Base-by-base conservation (phyloP, 2,329 filamentous ascomycete genomes). In the Paramyrothecium roridum region DNA sequence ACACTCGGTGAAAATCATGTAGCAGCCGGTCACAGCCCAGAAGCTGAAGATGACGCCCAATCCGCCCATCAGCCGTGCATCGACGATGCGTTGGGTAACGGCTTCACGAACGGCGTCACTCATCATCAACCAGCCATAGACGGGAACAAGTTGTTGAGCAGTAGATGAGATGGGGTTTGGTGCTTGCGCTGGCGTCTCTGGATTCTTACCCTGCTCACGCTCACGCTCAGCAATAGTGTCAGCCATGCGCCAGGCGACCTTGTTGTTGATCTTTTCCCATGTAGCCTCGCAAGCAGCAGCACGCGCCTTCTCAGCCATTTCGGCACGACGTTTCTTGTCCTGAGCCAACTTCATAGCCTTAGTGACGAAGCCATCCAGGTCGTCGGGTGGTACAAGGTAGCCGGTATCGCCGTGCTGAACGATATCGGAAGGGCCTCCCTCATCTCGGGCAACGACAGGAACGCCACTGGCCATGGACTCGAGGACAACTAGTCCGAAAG, bases 221-320 rank as follows among this genome's bases (percentile, higher is more conserved):
- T 73, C 70, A 21, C 80, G 70, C 48, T 80, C 73, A 17, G 77
- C 73, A 50, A 83, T 80, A n/a, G 73, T 74, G 52, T 81, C 77
- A 3, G 78, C 73, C 72, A 89, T 82, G 55, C 82, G 80, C 79
- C 83, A 84, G 3, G 87, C 87, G 1, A 88, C 86, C 50, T 81
- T 83, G 62, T 87, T 87, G 71, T 88, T 87, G 68, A 89, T 87
- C 71, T 82, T 86, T 56, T 88, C 85, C 87, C 87, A 90, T 0
- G 85, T 89, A 3, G 83, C 85, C 50, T 85, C 77, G 57, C 81
- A 81, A 0, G 86, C 87, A 57, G 85, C 80, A 20, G 67, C 65
- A 52, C 85, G 77, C 2, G 84, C 80, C 10, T 76, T 72, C 0
- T 56, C 55, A 2, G 74, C 71, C 72, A 89, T 80, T 2, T 60